Percentiles rank a stretch among this genome's conserved stretches.
phyloP scores from a whole-genome alignment of 2,329 filamentous ascomycete genomes.

The Cladobotryum protrusum region DNA sequence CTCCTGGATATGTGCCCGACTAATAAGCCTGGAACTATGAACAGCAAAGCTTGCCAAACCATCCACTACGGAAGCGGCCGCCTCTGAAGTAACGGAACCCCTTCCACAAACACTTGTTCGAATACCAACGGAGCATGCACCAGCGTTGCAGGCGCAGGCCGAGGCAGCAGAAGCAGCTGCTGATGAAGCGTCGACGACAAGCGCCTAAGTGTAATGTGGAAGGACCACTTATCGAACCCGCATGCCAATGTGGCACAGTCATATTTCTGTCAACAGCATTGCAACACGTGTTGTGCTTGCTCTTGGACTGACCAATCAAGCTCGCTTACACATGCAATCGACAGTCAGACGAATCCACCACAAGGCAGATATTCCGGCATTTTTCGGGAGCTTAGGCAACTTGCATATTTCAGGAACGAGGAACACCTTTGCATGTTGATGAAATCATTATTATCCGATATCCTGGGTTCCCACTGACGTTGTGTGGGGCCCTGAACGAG shows the following conservation, averaged over 20 bases:
- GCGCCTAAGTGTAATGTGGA: neutral
- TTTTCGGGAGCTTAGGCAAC: too few species aligned
- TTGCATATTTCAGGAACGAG: too few species aligned
- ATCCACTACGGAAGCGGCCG: conserved; percentile 32
- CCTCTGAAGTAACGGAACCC: conserved; percentile 37
- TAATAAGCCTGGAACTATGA: neutral
- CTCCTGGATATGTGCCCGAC: neutral
- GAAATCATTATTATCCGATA: too few species aligned
- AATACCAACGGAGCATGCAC: conserved; percentile 75
- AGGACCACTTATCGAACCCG: neutral
- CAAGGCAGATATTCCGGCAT: too few species aligned
- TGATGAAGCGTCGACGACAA: conserved; percentile 26
- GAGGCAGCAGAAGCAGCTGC: conserved; percentile 43
- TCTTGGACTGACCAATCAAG: neutral
- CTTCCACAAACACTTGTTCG: conserved; percentile 78
- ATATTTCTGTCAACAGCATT: neutral
- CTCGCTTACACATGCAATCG: neutral
- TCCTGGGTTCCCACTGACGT: too few species aligned
- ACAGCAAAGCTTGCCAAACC: conserved; percentile 65
- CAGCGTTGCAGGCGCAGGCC: conserved; percentile 54
- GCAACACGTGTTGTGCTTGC: too few species aligned
- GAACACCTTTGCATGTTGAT: too few species aligned
- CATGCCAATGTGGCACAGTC: too few species aligned
- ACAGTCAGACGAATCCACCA: neutral
- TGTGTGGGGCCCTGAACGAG: neutral